phyloP scores from a whole-genome alignment of 2,329 filamentous ascomycete genomes.

The Aureobasidium sp. region DNA sequence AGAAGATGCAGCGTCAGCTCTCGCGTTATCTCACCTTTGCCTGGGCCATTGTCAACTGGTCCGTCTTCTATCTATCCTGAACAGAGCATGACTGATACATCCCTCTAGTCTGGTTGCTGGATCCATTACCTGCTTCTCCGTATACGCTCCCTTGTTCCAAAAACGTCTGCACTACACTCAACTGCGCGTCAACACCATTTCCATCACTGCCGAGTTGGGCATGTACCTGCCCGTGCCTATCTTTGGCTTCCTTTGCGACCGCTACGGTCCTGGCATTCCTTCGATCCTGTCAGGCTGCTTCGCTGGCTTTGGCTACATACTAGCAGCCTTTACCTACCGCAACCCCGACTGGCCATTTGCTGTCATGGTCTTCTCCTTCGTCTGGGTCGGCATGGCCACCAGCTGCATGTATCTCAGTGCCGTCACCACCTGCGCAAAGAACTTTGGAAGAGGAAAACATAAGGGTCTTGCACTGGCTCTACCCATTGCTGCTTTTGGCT shows the following conservation, averaged over 20 bases:
- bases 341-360: slow-evolving; percentile 63
- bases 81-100: background rate
- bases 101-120: slow-evolving; percentile 64
- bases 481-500: slow-evolving; percentile 84
- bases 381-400: slow-evolving; percentile 74
- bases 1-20: slow-evolving; percentile 46
- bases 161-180: slow-evolving; percentile 81
- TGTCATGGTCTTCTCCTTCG: slow-evolving; percentile 79
- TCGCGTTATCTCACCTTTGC: slow-evolving; percentile 50
- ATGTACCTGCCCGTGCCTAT: slow-evolving; percentile 89
- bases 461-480: slow-evolving; percentile 82
- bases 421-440: slow-evolving; percentile 96
- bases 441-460: slow-evolving; percentile 83
- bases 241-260: slow-evolving; percentile 87
- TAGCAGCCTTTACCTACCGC: slow-evolving; percentile 73
- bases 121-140: slow-evolving; percentile 85
- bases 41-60: slow-evolving; percentile 56
- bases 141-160: slow-evolving; percentile 89
- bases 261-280: slow-evolving; percentile 70
- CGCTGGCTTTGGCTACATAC: slow-evolving; percentile 73
- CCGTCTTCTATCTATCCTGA: slow-evolving; percentile 17
- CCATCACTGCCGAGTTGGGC: slow-evolving; percentile 77
- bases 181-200: slow-evolving; percentile 83
- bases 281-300: slow-evolving; percentile 64
- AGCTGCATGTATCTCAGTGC: slow-evolving; percentile 83